Conservation (phyloP, 202 grass and related monocot genomes). For the Dendrocalamus latiflorus region DNA sequence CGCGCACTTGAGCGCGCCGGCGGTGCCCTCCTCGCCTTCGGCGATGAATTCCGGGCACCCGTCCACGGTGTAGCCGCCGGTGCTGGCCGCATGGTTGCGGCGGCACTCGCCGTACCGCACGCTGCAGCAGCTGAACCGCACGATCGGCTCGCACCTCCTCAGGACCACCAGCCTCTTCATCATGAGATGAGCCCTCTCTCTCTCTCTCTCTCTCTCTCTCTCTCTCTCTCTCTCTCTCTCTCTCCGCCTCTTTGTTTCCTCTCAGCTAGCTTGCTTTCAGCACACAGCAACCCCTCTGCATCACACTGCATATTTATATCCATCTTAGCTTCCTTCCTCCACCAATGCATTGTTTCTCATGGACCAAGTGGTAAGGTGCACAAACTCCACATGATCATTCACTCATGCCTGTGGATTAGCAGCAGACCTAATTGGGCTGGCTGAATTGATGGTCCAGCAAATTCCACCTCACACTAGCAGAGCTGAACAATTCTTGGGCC, state of each 20-base stretch:
- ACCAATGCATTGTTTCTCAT: slow-evolving; percentile 30
- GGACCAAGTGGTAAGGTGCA: slow-evolving; percentile 22
- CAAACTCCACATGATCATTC: slow-evolving; percentile 54
- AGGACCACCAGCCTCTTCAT: slow-evolving; percentile 78
- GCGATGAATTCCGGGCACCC: slow-evolving; percentile 74
- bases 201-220: not conserved
- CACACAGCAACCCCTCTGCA: slow-evolving; percentile 24
- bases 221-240: not conserved
- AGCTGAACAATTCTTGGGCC: slow-evolving; percentile 72
- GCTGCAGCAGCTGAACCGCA: slow-evolving; percentile 49
- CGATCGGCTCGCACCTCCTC: slow-evolving; percentile 54
- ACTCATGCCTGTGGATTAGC: slow-evolving; percentile 55
- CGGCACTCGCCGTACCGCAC: slow-evolving; percentile 66
- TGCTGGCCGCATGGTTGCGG: slow-evolving; percentile 64
- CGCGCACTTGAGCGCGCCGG: slow-evolving; percentile 46
- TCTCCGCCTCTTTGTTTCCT: not conserved
- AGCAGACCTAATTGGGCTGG: slow-evolving; percentile 66
- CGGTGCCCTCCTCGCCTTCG: slow-evolving; percentile 52
- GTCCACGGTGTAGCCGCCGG: slow-evolving; percentile 59
- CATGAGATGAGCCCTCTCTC: slow-evolving; percentile 1
- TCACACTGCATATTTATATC: slow-evolving; percentile 67
- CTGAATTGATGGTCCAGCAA: slow-evolving; percentile 78
- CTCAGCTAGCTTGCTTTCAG: slow-evolving; percentile 33
- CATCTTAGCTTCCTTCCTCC: slow-evolving; percentile 14
- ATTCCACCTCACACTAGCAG: slow-evolving; percentile 63